Base-by-base conservation (phyloP, 345 rosid species). In the Carallia pectinifolia region DNA sequence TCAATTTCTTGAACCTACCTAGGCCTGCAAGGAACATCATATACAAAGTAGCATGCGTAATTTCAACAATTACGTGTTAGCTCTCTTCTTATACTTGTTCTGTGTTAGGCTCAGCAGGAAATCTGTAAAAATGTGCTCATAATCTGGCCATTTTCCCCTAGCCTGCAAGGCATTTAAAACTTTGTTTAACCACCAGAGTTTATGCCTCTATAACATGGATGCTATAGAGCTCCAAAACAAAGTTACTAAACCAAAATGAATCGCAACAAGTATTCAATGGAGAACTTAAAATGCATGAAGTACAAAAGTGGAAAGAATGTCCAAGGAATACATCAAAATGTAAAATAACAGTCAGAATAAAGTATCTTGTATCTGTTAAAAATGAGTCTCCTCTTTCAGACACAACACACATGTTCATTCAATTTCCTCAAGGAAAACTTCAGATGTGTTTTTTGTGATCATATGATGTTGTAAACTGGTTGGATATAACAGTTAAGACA, bases 71-170 rank as follows among this genome's bases (percentile, higher is more conserved):
- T 56, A 70, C 12, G 68, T 39, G 10, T 47, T 58, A 37, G 59
- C 69, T 82, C 78, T 74, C 79, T 79, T 79, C 78, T 79, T 76
- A 56, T 62, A 67, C 74, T 84, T 79, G 74, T 77, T 77, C 70
- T 73, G 84, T 61, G 63, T 78, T 55, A 85, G 74, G 64, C 76
- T 81, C 71, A 86, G 76, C 58, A 94, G 78, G 83, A 94, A 94
- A 70, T 94, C 97, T 13, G 95, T 89, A 79, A 94, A 88, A 5
- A 88, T 79, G 72, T 82, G 83, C 81, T 94, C 97, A 33, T 94
- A 94, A 67, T 81, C 96, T 9, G 95, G 98, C 88, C 88, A 91
- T 69, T 77, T 94, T 94, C 55, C 97, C 98, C 6, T 79, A 94
- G 40, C 98, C 98, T 93, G 88, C 83, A 77, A 71, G 19, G 27